A percentile compares a stretch with the other conserved stretches of the same genome.
These are phyloP conservation scores for Sclerotinia subarctica DNA, from an alignment of 2,329 filamentous ascomycete genomes.

Conservation along the genomic window DNA sequence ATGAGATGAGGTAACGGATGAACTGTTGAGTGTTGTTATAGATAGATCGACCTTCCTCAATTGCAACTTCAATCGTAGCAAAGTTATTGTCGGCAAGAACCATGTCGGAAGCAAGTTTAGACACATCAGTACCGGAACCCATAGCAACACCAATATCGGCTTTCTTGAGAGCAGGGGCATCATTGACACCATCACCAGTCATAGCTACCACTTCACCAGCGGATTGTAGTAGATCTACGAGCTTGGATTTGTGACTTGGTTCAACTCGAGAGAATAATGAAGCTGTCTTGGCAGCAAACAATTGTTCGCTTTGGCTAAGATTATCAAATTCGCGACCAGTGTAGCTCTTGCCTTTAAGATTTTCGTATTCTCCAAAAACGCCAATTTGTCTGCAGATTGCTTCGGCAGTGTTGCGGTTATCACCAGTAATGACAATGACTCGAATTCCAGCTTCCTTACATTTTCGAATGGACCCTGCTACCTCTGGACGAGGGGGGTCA, in stretches of 20 bases:
- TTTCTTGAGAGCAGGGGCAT: conserved; percentile 96
- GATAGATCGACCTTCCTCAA: conserved; percentile 95
- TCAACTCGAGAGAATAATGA: conserved; percentile 96
- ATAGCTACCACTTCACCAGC: conserved; percentile 94
- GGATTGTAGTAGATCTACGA: conserved; percentile 93
- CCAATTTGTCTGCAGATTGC: conserved; percentile 97
- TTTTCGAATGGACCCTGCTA: conserved; percentile 78
- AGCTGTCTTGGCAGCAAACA: conserved; percentile 78
- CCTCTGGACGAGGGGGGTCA: conserved; percentile 92
- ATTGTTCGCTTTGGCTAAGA: conserved; percentile 72
- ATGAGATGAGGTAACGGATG: conserved; percentile 97
- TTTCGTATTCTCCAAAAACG: conserved; percentile 77
- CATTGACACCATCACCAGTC: conserved; percentile 98
- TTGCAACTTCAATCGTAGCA: conserved; percentile 91
- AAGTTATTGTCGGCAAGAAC: conserved; percentile 98
- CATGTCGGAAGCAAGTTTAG: conserved; percentile 97
- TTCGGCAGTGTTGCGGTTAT: conserved; percentile 96
- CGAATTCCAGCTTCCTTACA: conserved; percentile 93
- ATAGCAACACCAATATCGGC: conserved; percentile 98
- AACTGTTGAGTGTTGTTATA: conserved; percentile 99
- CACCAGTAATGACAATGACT: conserved; percentile 96
- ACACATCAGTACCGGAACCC: conserved; percentile 96
- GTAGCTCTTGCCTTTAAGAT: conserved; percentile 87
- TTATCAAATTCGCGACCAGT: conserved; percentile 94
- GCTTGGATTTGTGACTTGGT: conserved; percentile 92